A percentile compares a stretch with the other conserved stretches of the same genome.
Conservation (phyloP, 1,284 basidiomycete genomes). For the Ustilago crameri region DNA sequence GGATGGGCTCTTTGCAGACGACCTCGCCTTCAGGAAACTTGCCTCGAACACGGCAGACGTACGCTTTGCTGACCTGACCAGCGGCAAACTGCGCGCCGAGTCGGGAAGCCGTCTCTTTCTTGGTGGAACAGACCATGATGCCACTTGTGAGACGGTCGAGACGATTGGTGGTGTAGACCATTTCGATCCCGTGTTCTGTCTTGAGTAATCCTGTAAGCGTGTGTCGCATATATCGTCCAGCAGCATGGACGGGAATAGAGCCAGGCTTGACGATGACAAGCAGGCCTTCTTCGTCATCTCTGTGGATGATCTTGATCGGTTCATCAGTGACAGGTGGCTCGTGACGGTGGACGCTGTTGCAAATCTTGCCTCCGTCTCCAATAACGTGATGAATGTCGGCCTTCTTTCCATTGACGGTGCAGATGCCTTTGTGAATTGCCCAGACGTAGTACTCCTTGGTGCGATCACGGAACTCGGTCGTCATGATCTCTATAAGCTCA, state of each 20-base stretch:
- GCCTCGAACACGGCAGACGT: conserved; percentile 54
- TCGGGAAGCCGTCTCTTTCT: conserved; percentile 76
- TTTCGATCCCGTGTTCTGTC: conserved; percentile 82
- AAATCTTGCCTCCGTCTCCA: conserved; percentile 84
- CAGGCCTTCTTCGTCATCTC: conserved; percentile 82
- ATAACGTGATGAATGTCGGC: conserved; percentile 84
- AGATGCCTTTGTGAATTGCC: conserved; percentile 89
- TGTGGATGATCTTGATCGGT: conserved; percentile 81
- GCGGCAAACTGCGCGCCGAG: conserved; percentile 72
- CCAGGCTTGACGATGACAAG: conserved; percentile 78
- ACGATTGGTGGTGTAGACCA: conserved; percentile 89
- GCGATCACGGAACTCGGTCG: conserved; percentile 69
- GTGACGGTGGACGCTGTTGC: conserved; percentile 92
- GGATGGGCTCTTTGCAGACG: conserved; percentile 83
- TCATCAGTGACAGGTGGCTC: conserved; percentile 93
- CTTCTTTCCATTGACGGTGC: conserved; percentile 86
- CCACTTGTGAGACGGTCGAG: conserved; percentile 95
- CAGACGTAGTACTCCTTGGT: conserved; percentile 69
- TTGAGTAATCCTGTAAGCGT: conserved; percentile 84
- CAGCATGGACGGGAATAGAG: conserved; percentile 66
- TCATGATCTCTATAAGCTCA: conserved; percentile 73
- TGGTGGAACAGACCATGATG: conserved; percentile 91
- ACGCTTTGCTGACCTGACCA: conserved; percentile 76
- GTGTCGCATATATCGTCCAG: conserved; percentile 60
- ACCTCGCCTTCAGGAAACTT: conserved; percentile 76